Evolutionary conservation across 306 rosid species (phyloP), one percentile per base, ranked within the genome.

Genomic region (Mimosa pudica): DNA sequence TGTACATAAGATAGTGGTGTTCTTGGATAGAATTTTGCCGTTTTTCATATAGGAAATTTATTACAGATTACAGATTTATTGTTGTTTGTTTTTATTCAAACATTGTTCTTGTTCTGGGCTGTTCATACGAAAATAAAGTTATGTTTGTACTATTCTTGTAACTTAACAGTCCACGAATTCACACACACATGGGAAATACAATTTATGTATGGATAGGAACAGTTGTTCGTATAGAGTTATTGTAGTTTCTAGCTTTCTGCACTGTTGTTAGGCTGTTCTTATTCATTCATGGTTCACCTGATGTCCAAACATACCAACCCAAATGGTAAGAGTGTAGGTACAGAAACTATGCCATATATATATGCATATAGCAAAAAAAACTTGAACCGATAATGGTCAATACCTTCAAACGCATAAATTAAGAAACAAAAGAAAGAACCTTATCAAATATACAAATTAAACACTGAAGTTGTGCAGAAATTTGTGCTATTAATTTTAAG

Each of bases 1-100:
- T 68, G 61, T 78, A 73, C 64, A 57, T 18, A 57, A 16, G 24
- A 17, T 42, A 30, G 12, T 35, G 20, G 70, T 20, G 24, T 17
- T 61, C 14, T 38, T 70, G 47, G 42, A 70, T 30, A 51, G 85
- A 71, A 46, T 49, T 57, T 33, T 61, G 60, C 18, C 46, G 36
- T 81, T 48, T 44, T 17, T 17, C 67, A 8, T 8, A 58, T 20
- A 20, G 64, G 9, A 8, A n/a, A 18, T 10, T 33, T 55, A 12
- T 2, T 3, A 57, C 5, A 20, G 36, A 18, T 18, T 32, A 2
- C 12, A 54, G 46, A 41, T 18, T 57, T 38, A 5, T 45, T 44
- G 35, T 35, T 12, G 14, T 60, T 35, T 52, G 17, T 48, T 35
- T 3, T 10, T 5, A 54, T 17, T 60, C 46, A 57, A 35, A 47